These are phyloP conservation scores for Leishmania martiniquensis DNA, from an alignment of 208 protist genomes.

Conservation along the genomic window DNA sequence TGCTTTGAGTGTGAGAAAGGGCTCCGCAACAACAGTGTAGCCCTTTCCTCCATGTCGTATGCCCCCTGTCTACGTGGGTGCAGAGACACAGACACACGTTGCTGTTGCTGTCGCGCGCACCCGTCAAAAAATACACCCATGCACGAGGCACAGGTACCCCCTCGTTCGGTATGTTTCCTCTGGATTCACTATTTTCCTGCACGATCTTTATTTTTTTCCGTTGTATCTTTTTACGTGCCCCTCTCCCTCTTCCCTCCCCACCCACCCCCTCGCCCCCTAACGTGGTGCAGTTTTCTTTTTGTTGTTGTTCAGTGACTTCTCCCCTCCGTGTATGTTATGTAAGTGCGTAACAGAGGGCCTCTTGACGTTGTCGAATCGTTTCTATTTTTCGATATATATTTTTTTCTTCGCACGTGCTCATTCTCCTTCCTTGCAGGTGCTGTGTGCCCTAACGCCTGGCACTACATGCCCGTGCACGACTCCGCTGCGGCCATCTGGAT, in stretches of 20 bases:
- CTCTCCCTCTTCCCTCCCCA: not conserved
- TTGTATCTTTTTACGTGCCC: not conserved
- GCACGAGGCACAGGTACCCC: not conserved
- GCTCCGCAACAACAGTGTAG: not conserved
- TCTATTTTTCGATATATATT: too few species aligned
- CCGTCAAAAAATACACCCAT: not conserved
- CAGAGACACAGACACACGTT: not conserved
- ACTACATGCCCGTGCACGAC: not conserved
- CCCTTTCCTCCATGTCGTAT: not conserved
- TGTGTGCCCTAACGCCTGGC: not conserved
- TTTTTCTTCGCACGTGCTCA: too few species aligned
- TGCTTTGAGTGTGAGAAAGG: not conserved
- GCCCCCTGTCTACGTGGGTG: not conserved
- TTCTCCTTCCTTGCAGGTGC: not conserved
- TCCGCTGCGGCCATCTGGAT: not conserved
- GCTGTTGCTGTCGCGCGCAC: not conserved
- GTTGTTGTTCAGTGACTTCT: not conserved
- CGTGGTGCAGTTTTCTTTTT: too few species aligned
- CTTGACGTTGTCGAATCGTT: too few species aligned
- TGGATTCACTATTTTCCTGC: not conserved
- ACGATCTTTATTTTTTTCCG: not conserved
- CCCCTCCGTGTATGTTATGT: not conserved
- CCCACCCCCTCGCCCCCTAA: too few species aligned
- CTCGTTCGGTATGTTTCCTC: conserved; percentile 7
- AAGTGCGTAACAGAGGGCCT: not conserved